A percentile compares a stretch with the other conserved stretches of the same genome.
These are phyloP conservation scores for Eimeria falciformis DNA, from an alignment of 169 alveolate genomes.

Conservation along the genomic window DNA sequence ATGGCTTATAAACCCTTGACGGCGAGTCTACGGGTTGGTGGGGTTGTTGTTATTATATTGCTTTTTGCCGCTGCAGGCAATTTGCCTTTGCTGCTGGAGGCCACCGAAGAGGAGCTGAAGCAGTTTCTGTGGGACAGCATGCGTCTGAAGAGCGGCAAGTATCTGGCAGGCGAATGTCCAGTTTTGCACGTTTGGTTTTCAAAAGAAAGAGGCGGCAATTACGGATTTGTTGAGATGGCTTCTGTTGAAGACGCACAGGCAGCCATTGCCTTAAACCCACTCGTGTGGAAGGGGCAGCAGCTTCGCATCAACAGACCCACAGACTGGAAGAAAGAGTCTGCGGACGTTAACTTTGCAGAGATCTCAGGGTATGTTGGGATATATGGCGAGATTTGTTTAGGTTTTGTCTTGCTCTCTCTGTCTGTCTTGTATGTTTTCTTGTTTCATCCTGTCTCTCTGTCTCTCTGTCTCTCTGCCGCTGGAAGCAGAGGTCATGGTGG, in stretches of 20 bases:
- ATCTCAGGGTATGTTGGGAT: slow-evolving; percentile 32
- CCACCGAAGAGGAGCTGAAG: slow-evolving; percentile 72
- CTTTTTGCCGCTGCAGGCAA: slow-evolving; percentile 34
- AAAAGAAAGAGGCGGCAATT: slow-evolving; percentile 70
- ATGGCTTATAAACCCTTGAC: no score
- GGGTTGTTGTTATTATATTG: not conserved
- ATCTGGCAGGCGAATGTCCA: slow-evolving; percentile 55
- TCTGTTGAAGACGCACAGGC: slow-evolving; percentile 74
- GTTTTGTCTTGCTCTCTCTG: not conserved
- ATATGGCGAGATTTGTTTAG: no score
- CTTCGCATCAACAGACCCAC: slow-evolving; percentile 73
- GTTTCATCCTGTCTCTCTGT: not conserved
- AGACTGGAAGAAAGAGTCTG: slow-evolving; percentile 64
- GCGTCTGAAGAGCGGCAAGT: slow-evolving; percentile 6
- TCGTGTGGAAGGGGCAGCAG: slow-evolving; percentile 73
- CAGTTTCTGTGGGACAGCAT: slow-evolving; percentile 54
- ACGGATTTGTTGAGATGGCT: slow-evolving; percentile 75
- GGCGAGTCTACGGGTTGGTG: not conserved
- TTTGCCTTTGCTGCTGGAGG: slow-evolving; percentile 63
- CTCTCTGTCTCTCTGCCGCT: not conserved
- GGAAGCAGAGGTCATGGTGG: no score
- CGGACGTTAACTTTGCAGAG: not conserved
- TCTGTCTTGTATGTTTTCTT: no score
- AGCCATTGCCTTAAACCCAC: slow-evolving; percentile 46
- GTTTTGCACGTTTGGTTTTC: slow-evolving; percentile 76